phyloP scores from a whole-genome alignment of 768 basidiomycete genomes.

The Termitomyces sp. region DNA sequence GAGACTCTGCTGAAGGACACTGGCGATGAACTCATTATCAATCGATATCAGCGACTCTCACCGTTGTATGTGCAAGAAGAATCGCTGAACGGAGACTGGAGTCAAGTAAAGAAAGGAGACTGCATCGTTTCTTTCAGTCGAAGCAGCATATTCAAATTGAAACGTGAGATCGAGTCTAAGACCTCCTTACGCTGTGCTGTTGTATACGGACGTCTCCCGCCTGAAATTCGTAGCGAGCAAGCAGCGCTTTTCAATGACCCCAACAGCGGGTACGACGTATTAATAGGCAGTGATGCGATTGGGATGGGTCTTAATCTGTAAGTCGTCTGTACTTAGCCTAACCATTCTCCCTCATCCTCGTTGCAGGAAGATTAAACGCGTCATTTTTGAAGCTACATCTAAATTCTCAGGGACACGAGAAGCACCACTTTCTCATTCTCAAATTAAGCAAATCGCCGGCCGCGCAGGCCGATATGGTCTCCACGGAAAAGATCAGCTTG shows the following conservation, averaged over 20 bases:
- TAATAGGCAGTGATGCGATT: constrained; percentile 92
- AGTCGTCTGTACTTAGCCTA: constrained; percentile 20
- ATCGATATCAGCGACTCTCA: constrained; percentile 83
- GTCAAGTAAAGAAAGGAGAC: constrained; percentile 70
- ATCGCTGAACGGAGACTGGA: constrained; percentile 57
- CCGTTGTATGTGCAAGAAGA: constrained; percentile 68
- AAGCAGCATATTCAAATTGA: constrained; percentile 67
- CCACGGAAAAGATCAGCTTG: constrained; percentile 36
- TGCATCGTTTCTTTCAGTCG: constrained; percentile 88
- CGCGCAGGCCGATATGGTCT: constrained; percentile 88
- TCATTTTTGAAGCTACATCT: constrained; percentile 33
- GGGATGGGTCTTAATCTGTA: constrained; percentile 98
- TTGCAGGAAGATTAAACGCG: constrained; percentile 74
- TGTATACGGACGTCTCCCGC: constrained; percentile 88
- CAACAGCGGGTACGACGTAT: constrained; percentile 76
- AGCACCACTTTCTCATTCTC: constrained; percentile 55
- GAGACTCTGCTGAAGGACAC: constrained; percentile 60
- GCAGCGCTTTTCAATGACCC: constrained; percentile 89
- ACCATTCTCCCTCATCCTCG: neutral
- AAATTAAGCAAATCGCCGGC: constrained; percentile 92
- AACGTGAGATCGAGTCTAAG: constrained; percentile 59
- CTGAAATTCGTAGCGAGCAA: constrained; percentile 88
- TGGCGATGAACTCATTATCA: constrained; percentile 77
- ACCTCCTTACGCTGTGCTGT: constrained; percentile 85
- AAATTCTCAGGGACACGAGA: constrained; percentile 56